Conservation (phyloP, 2,329 filamentous ascomycete genomes). For the Aspergillus hiratsukae region DNA sequence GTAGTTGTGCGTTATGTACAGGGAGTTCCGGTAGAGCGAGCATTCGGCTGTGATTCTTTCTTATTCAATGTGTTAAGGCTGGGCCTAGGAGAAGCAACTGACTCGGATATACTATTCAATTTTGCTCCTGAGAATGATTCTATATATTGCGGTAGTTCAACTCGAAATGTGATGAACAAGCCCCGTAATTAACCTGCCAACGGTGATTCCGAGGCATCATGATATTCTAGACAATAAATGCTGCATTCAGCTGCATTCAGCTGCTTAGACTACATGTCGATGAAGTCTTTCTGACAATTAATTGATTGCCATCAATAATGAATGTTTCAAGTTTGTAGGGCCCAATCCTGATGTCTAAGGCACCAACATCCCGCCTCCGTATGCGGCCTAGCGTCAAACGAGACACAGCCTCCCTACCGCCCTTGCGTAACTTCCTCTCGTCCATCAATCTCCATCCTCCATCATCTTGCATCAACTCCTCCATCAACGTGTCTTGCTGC, state of each 20-base stretch:
- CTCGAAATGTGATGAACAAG: neutral
- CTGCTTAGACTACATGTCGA: neutral
- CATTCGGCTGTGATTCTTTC: conserved; percentile 4
- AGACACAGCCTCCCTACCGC: conserved; percentile 10
- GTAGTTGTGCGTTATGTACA: conserved; percentile 3
- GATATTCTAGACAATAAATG: neutral
- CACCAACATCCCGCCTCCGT: conserved; percentile 12
- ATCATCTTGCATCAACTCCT: conserved; percentile 13
- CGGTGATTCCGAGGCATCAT: too few species aligned
- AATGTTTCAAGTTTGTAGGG: conserved; percentile 5
- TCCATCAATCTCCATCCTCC: conserved; percentile 8
- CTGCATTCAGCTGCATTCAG: neutral
- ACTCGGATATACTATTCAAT: neutral
- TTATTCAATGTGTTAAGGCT: conserved; percentile 18
- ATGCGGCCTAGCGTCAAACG: conserved; percentile 17
- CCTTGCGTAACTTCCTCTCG: conserved; percentile 7
- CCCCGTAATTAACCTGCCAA: neutral
- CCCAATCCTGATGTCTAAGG: conserved; percentile 6
- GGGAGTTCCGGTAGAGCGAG: conserved; percentile 16
- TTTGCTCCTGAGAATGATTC: neutral
- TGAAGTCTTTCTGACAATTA: neutral
- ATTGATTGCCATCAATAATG: neutral
- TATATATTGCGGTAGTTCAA: neutral
- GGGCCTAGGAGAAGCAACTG: conserved; percentile 16
- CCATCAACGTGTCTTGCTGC: conserved; percentile 8